Conservation (phyloP, 768 basidiomycete genomes). For the Tylopilus sp. region DNA sequence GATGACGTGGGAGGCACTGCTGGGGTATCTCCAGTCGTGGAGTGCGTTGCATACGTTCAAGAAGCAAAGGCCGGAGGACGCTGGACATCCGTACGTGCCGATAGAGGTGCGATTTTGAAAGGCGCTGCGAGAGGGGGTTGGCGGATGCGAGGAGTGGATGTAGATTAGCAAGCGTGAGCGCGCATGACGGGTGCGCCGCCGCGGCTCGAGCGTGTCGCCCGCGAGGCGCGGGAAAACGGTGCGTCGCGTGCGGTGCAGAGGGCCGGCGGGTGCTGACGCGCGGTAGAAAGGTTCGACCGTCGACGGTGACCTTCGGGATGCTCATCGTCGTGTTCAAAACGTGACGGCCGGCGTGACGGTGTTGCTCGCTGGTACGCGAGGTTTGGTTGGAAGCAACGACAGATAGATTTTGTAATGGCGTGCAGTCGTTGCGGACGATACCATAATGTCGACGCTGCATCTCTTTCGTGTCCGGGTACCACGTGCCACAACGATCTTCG, state of each 20-base stretch:
- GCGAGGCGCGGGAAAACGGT: conserved; percentile 81
- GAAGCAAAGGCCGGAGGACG: too few species aligned
- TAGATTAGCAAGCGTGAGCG: too few species aligned
- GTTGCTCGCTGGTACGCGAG: not conserved
- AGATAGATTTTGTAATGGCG: conserved; percentile 9
- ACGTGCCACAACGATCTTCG: too few species aligned
- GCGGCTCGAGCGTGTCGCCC: conserved; percentile 68
- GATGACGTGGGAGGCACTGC: too few species aligned
- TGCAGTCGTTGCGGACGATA: conserved; percentile 9
- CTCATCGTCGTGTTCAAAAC: conserved; percentile 86
- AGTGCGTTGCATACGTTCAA: too few species aligned
- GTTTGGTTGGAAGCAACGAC: too few species aligned
- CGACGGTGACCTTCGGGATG: conserved; percentile 62
- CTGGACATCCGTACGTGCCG: too few species aligned
- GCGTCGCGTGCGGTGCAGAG: conserved; percentile 22
- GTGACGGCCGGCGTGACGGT: conserved; percentile 26
- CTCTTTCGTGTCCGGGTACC: too few species aligned
- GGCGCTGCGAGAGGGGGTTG: too few species aligned
- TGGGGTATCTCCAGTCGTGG: too few species aligned
- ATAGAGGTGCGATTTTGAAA: too few species aligned
- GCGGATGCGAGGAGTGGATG: too few species aligned
- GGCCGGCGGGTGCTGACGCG: not conserved
- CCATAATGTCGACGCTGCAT: conserved; percentile 10
- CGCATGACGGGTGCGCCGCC: conserved; percentile 66
- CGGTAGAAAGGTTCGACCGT: conserved; percentile 56